phyloP scores from a whole-genome alignment of 225 moss, liverwort and hornwort species.

The Marchantia polymorpha region DNA sequence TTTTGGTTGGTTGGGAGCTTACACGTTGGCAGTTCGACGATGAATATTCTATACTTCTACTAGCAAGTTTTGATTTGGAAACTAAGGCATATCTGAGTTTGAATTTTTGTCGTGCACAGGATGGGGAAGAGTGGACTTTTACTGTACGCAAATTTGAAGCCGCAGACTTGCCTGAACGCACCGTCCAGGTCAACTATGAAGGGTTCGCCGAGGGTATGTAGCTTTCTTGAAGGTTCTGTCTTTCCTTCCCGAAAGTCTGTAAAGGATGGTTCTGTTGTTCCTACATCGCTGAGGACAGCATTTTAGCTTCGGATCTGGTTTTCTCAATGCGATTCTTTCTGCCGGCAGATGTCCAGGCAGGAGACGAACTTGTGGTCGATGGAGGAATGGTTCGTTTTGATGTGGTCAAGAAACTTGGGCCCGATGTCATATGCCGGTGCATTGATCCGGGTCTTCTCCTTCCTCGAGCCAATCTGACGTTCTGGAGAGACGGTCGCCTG shows the following conservation, averaged over 20 bases:
- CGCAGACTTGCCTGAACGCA: conserved; percentile 47
- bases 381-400: conserved; percentile 99
- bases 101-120: conserved; percentile 42
- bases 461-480: conserved; percentile 91
- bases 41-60: too few relatives aligned
- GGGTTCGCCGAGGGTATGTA: conserved; percentile 87
- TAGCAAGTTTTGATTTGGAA: neutral
- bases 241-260: neutral
- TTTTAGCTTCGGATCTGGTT: too few relatives aligned
- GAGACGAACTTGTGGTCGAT: conserved; percentile 93
- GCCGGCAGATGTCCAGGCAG: conserved; percentile 63
- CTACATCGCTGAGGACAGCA: neutral
- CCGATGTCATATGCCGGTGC: conserved; percentile 84
- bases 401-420: conserved; percentile 80
- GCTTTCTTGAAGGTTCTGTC: neutral
- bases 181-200: conserved; percentile 84
- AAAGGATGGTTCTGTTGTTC: neutral
- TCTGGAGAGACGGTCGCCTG: conserved; percentile 87
- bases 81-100: neutral
- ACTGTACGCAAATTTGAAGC: conserved; percentile 78
- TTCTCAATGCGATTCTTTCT: neutral
- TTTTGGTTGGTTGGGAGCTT: too few relatives aligned
- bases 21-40: too few relatives aligned
- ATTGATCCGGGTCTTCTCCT: conserved; percentile 89
- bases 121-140: conserved; percentile 92